Conservation (phyloP, 2,329 filamentous ascomycete species). For the Nigrospora osmanthi region DNA sequence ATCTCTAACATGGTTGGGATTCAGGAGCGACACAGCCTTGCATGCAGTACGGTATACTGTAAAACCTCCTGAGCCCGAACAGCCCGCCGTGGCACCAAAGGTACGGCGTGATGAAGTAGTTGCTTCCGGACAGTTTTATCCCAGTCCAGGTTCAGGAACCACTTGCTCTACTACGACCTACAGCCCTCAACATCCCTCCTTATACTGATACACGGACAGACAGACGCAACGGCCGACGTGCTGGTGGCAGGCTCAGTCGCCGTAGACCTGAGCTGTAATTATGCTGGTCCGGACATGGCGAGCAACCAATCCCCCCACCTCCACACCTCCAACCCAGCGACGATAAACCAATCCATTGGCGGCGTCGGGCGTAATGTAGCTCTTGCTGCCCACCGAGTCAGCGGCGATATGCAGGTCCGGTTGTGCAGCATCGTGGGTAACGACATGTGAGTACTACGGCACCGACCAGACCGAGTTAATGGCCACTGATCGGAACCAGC, state of each 20-base stretch:
- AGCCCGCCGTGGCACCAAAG: no score
- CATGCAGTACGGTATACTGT: no score
- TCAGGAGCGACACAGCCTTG: no score
- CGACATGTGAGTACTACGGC: constrained; percentile 49
- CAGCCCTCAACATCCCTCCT: no score
- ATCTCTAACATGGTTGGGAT: no score
- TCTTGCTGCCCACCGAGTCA: constrained; percentile 64
- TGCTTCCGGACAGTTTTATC: no score
- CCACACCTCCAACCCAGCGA: constrained; percentile 80
- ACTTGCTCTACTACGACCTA: no score
- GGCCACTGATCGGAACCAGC: constrained; percentile 25
- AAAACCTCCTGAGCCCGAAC: no score
- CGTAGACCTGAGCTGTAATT: constrained; percentile 82
- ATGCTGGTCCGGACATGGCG: constrained; percentile 24
- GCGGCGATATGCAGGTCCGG: constrained; percentile 53
- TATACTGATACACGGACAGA: no score
- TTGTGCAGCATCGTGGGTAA: constrained; percentile 77
- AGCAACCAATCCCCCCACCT: constrained; percentile 37
- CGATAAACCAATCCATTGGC: constrained; percentile 75
- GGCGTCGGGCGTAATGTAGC: constrained; percentile 93
- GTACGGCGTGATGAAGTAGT: no score
- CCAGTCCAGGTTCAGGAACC: no score
- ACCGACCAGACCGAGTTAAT: neutral
- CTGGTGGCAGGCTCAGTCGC: constrained; percentile 87
- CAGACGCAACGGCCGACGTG: constrained; percentile 42